A percentile compares a stretch with the other conserved stretches of the same genome.
These are phyloP conservation scores for Didymella arachidicola DNA, from an alignment of 2,329 filamentous ascomycete species.

Conservation along the genomic window DNA sequence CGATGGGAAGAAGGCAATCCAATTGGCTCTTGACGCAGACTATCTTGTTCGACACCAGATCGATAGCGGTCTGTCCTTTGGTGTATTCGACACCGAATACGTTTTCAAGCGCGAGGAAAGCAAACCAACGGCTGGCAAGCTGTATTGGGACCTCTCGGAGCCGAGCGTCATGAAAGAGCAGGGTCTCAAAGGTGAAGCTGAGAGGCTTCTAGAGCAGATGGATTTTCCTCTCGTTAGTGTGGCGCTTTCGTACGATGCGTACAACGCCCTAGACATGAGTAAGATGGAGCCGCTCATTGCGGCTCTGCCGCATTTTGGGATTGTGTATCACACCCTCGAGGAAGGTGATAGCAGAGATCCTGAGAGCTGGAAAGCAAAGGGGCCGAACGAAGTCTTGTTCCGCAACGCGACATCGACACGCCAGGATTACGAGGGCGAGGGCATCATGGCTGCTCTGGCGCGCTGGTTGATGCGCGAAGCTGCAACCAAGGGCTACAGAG, in stretches of 20 bases:
- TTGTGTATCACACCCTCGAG: slow-evolving; percentile 33
- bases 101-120: slow-evolving; percentile 46
- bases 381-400: slow-evolving; percentile 42
- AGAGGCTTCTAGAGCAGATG: slow-evolving; percentile 45
- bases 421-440: slow-evolving; percentile 45
- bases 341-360: slow-evolving; percentile 35
- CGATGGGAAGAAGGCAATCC: slow-evolving; percentile 26
- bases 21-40: slow-evolving; percentile 6
- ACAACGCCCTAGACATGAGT: slow-evolving; percentile 34
- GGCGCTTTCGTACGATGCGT: slow-evolving; percentile 47
- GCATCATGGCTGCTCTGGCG: slow-evolving; percentile 47
- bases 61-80: slow-evolving; percentile 46
- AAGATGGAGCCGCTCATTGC: slow-evolving; percentile 35
- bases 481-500: slow-evolving; percentile 41
- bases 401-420: slow-evolving; percentile 51
- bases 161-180: slow-evolving; percentile 26
- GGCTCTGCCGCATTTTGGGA: slow-evolving; percentile 35
- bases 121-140: slow-evolving; percentile 32
- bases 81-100: slow-evolving; percentile 53
- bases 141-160: slow-evolving; percentile 36
- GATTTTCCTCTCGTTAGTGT: slow-evolving; percentile 53
- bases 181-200: slow-evolving; percentile 30
- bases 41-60: slow-evolving; percentile 50
- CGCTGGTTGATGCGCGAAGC: slow-evolving; percentile 51
- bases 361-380: slow-evolving; percentile 39